Base-by-base conservation (phyloP, 1,284 basidiomycete species). In the Inonotus obliquus region DNA sequence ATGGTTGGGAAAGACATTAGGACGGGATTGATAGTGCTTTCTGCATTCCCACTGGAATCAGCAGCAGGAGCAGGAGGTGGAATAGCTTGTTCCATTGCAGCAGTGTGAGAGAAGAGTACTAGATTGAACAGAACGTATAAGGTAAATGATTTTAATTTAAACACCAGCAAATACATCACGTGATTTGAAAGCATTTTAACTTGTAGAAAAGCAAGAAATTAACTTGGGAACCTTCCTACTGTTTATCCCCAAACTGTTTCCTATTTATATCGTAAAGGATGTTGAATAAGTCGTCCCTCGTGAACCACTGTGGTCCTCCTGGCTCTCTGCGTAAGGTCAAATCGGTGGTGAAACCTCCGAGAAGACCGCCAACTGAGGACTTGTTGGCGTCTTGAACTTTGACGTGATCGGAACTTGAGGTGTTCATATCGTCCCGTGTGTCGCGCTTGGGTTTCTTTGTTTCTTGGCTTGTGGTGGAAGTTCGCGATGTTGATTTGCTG, bases 1-100 rank as follows among this genome's bases (percentile, higher is more conserved):
- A 88, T 74, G 1, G 87, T 79, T 1, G 87, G 88, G 70, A 91
- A 91, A 0, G 88, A 89, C 65, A 90, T 77, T 1, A 79, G 79
- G 0, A 85, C 63, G n/a, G 81, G 78, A 19, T 35, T 64, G 14
- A 60, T 45, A 11, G 54, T 44, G n/a, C 29, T 35, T 13, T 48
- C 56, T 49, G 56, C 11, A 14, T 37, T 51, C 19, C 29, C 29
- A 38, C 9, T 27, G 38, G 17, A 9, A 7, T 45, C 54, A 19
- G 41, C 55, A 57, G 47, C 9, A 57, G 47, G 23, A 23, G 1
- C 25, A n/a, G 21, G 47, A 25, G 14, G 9, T 11, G 21, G 17
- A n/a, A 17, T 44, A 7, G n/a, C 19, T 9, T 17, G 9, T 21
- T 44, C 41, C 41, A 44, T 44, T 17, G 41, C 41, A n/a, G 19